Evolutionary conservation across 257 asterid genomes (phyloP), one percentile per base, ranked within the genome.

Genomic region (Penstemon eatonii): DNA sequence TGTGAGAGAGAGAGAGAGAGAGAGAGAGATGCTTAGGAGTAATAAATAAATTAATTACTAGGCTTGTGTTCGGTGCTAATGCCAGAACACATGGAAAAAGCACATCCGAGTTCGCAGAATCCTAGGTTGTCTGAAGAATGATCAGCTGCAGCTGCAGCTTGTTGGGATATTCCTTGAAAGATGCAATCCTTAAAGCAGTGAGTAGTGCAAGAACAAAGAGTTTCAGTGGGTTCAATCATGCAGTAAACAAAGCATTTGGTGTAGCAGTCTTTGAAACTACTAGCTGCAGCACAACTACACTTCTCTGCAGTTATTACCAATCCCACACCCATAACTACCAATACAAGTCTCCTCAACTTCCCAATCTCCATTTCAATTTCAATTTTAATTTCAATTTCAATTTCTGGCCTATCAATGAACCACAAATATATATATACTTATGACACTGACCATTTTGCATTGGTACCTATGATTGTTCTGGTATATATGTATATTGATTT

Each of bases 41-140:
- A 15, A 25, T 25, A 25, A 25, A 25, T 25, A 1, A 12, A 2
- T 3, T 33, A 54, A 84, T 85, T 79, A 92, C 98, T 86, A 9
- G 97, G 97, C 8, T 77, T 77, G 64, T 46, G 82, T 71, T 74
- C 83, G 40, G 89, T 67, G 87, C 92, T 92, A 47, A 90, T 65
- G 60, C 56, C 8, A 41, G 96, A 90, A 86, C 98, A 92, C 67
- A 50, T 79, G 55, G 97, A 82, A 60, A 88, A 80, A 60, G 98
- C 97, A 64, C 98, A 90, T 10, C 98, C 97, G 0, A 92, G 91
- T 70, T 86, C 86, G 88, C 98, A 92, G 82, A 88, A 90, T 36
- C 77, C 86, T 0, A 76, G 80, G 77, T 76, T 82, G 67, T 75
- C 73, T 0, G 83, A 61, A 54, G 73, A 7, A 46, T 55, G 42